Conservation (phyloP, 2,329 filamentous ascomycete species). For the Gnomoniopsis sp. region DNA sequence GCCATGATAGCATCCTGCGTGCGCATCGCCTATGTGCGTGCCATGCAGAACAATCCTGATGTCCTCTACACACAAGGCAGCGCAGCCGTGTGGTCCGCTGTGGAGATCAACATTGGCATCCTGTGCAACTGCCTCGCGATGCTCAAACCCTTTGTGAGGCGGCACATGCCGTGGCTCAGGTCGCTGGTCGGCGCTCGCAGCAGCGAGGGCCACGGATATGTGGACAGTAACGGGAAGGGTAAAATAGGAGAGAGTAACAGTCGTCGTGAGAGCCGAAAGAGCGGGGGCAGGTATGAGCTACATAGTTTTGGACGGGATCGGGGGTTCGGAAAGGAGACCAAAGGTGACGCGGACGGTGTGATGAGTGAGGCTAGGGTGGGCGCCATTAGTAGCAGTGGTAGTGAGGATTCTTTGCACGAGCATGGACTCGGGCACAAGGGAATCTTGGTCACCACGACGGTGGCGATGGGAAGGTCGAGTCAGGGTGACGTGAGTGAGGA, state of each 20-base stretch:
- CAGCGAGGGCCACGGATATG: not conserved
- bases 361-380: not conserved
- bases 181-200: slow-evolving; percentile 8
- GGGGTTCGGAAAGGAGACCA: not conserved
- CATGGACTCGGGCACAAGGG: slow-evolving; percentile 1
- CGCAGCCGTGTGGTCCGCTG: slow-evolving; percentile 27
- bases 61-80: slow-evolving; percentile 27
- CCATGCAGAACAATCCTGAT: slow-evolving; percentile 28
- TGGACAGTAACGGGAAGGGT: not conserved
- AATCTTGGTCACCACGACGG: slow-evolving; percentile 13
- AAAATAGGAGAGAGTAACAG: not conserved
- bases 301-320: slow-evolving; percentile 14
- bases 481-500: slow-evolving; percentile 8
- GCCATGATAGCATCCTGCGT: slow-evolving; percentile 25
- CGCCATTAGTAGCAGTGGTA: not conserved
- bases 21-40: slow-evolving; percentile 24
- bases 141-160: slow-evolving; percentile 24
- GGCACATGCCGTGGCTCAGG: slow-evolving; percentile 20
- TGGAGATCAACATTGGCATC: slow-evolving; percentile 33
- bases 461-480: slow-evolving; percentile 9
- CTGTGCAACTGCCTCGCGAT: slow-evolving; percentile 25
- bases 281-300: slow-evolving; percentile 11
- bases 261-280: not conserved
- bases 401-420: not conserved
- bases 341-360: not conserved